Base-by-base conservation (phyloP, 148 eudicot species). In the Nepenthes mirabilis region DNA sequence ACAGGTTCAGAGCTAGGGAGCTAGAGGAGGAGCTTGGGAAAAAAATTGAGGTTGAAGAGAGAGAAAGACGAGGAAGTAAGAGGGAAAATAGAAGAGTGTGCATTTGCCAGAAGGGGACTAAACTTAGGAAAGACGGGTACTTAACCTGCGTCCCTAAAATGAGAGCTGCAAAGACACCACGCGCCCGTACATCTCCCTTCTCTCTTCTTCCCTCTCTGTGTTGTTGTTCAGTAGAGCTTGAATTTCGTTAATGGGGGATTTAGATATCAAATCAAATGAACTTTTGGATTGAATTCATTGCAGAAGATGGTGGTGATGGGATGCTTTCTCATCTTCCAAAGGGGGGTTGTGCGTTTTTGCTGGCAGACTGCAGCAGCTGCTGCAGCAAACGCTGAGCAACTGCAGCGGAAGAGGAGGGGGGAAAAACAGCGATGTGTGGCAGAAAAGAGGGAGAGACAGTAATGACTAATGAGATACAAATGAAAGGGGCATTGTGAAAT, bases 111-210 rank as follows among this genome's bases (percentile, higher is more conserved):
- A 78, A 78, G 74, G 67, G 43, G 73, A 37, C 58, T 74, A 14
- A 65, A 74, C 78, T 67, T 64, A 71, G 78, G 78, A 55, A 65
- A 77, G 78, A 77, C 81, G 70, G 78, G 78, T 74, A 71, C 75
- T 70, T 70, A 74, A 67, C 66, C 73, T 74, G 78, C 65, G 65
- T 74, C 67, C 68, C 48, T 2, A 67, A 74, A 78, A 52, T 75
- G 75, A 74, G 70, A 74, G 78, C 82, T 70, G 74, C 53, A 70
- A 66, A 59, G 48, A 56, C 75, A 45, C 45, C 54, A 61, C 47
- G 40, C 57, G 6, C 45, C 60, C 59, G 55, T 51, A 56, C 37
- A 36, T 43, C 37, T 32, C 32, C 56, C 33, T 34, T 60, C 53
- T 33, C 6, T 58, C 35, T 33, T 37, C 37, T 40, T 57, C 10